Percentiles rank a stretch among this genome's conserved stretches.
Conservation (phyloP, 352 stramenopile genomes). For the Globisporangium acanthophoron region DNA sequence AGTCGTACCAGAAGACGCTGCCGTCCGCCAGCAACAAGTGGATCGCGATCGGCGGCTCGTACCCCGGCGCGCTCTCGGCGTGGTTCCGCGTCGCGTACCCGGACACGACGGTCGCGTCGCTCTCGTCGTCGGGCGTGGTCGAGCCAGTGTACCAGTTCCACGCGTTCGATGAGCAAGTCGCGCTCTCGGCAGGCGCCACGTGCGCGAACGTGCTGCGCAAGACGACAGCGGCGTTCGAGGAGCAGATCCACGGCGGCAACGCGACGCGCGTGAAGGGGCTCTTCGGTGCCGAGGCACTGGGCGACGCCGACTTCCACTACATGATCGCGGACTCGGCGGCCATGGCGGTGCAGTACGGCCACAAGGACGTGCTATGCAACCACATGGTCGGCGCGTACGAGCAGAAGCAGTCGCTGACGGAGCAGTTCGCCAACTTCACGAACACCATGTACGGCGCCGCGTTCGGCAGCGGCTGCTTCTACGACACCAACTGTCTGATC, state of each 20-base stretch:
- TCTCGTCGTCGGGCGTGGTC: conserved; percentile 79
- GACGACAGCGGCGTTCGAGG: conserved; percentile 65
- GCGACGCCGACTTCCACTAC: conserved; percentile 85
- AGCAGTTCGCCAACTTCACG: conserved; percentile 78
- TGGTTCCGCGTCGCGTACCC: conserved; percentile 85
- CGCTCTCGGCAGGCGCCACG: conserved; percentile 37
- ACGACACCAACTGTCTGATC: conserved; percentile 70
- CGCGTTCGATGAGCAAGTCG: conserved; percentile 79
- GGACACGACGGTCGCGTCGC: conserved; percentile 59
- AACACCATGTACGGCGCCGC: conserved; percentile 69
- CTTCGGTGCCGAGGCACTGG: conserved; percentile 52
- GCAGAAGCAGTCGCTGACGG: conserved; percentile 41
- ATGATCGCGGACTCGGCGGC: conserved; percentile 85
- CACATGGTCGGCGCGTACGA: conserved; percentile 48
- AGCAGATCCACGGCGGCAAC: conserved; percentile 41
- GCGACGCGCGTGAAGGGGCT: conserved; percentile 53
- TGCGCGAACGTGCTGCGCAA: conserved; percentile 61
- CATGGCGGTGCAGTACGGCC: conserved; percentile 87
- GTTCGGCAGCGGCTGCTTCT: conserved; percentile 80
- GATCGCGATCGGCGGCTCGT: conserved; percentile 79
- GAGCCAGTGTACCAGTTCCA: conserved; percentile 76
- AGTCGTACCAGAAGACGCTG: conserved; percentile 49
- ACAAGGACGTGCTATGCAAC: conserved; percentile 74
- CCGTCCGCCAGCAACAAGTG: conserved; percentile 36
- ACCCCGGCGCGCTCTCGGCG: conserved; percentile 70